phyloP scores from a whole-genome alignment of 108 stramenopile species.

The Cyclotella baltica region DNA sequence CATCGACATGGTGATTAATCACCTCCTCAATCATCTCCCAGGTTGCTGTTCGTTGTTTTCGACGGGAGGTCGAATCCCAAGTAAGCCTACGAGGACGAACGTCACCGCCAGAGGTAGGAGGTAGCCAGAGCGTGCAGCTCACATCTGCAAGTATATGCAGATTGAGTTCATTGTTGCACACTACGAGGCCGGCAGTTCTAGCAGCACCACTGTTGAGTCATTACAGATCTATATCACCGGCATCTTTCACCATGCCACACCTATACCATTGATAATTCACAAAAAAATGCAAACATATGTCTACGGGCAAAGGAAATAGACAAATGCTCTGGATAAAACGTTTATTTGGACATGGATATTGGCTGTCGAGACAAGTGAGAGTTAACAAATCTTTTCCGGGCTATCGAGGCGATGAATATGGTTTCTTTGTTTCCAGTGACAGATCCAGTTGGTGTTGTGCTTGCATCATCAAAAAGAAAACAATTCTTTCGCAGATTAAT shows the following conservation, averaged over 20 bases:
- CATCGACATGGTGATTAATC: no score
- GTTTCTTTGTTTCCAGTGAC: constrained; percentile 22
- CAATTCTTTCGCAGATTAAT: constrained; percentile 4
- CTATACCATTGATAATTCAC: constrained; percentile 20
- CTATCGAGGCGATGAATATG: constrained; percentile 8
- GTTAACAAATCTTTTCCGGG: constrained; percentile 10
- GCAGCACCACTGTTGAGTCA: not conserved
- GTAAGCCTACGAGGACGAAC: no score
- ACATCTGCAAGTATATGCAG: no score
- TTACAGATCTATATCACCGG: not conserved
- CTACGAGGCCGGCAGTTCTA: no score
- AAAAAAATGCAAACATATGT: constrained; percentile 12
- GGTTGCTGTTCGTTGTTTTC: no score
- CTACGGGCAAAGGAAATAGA: constrained; percentile 26
- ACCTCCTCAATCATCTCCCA: no score
- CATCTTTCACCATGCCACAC: not conserved
- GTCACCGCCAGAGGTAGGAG: no score
- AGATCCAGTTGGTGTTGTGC: constrained; percentile 11
- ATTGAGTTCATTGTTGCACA: no score
- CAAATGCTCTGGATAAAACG: constrained; percentile 46
- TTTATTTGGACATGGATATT: constrained; percentile 23
- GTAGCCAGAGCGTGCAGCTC: no score
- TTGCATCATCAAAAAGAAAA: constrained; percentile 14
- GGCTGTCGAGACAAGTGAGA: constrained; percentile 20
- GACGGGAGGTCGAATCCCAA: no score